A percentile compares a stretch with the other conserved stretches of the same genome.
Evolutionary conservation across 2,329 filamentous ascomycete genomes (phyloP).

Genomic region (Epichloe glyceriae): DNA sequence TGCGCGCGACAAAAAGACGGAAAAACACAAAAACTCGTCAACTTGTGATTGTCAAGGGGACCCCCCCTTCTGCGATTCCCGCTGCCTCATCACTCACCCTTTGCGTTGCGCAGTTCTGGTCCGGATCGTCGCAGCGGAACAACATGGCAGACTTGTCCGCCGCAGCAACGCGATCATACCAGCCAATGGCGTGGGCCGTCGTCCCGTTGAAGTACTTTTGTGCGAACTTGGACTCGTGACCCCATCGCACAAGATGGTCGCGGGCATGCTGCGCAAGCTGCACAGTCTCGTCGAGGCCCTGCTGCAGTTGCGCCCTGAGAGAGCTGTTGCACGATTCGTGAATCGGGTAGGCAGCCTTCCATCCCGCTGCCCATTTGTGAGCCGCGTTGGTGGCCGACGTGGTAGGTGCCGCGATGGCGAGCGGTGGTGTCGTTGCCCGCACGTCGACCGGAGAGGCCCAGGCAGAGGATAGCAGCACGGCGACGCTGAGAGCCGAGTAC

Average conservation of each 20-base stretch:
- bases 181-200: too few relatives aligned
- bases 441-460: too few relatives aligned
- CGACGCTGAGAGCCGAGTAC: too few relatives aligned
- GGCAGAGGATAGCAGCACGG: too few relatives aligned
- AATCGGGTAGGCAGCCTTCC: conserved; percentile 31
- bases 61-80: too few relatives aligned
- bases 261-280: conserved; percentile 46
- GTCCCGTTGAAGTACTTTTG: too few relatives aligned
- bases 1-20: too few relatives aligned
- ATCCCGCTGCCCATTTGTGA: conserved; percentile 4
- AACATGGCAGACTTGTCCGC: conserved; percentile 43
- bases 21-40: too few relatives aligned
- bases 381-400: too few relatives aligned
- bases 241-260: conserved; percentile 46
- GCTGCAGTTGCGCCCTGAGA: conserved; percentile 39
- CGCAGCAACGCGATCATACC: conserved; percentile 25
- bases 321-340: conserved; percentile 55
- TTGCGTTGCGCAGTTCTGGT: conserved; percentile 46
- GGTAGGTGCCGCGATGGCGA: too few relatives aligned
- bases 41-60: too few relatives aligned
- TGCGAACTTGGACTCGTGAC: conserved; percentile 23
- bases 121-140: conserved; percentile 58
- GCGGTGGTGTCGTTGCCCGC: too few relatives aligned
- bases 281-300: conserved; percentile 45
- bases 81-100: conserved; percentile 26